Evolutionary conservation across 176 grass and related monocot genomes (phyloP).

Genomic region (Ananas comosus): DNA sequence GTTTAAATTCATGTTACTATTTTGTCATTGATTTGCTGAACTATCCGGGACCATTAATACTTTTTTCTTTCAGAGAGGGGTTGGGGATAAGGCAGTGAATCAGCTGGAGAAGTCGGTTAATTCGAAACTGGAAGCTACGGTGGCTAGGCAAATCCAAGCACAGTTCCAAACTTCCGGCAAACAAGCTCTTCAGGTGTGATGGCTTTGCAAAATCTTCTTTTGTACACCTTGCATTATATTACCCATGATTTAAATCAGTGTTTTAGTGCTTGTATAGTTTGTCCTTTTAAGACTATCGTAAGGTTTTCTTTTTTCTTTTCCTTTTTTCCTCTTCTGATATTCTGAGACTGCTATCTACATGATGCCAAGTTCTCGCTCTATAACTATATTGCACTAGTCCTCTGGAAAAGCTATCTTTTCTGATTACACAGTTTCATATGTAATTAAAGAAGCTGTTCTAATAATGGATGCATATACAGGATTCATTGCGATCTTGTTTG

Average conservation of each 20-base stretch:
- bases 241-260: not conserved
- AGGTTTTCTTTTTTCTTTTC: not conserved
- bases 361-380: no score
- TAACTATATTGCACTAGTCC: no score
- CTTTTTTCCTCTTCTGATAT: not conserved
- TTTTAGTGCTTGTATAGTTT: not conserved
- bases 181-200: constrained; percentile 71
- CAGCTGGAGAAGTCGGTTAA: constrained; percentile 78
- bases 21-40: constrained; percentile 8
- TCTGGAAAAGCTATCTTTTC: no score
- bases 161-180: constrained; percentile 77
- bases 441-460: not conserved
- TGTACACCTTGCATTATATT: not conserved
- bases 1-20: constrained; percentile 23
- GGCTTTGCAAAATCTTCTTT: not conserved
- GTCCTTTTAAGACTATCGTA: not conserved
- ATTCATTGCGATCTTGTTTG: constrained; percentile 56
- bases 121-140: constrained; percentile 64
- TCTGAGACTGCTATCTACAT: no score
- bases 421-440: no score
- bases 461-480: constrained; percentile 31
- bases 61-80: constrained; percentile 45
- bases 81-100: constrained; percentile 77
- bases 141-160: constrained; percentile 74
- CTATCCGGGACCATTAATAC: constrained; percentile 13